Conservation (phyloP, 805 yeast species). For the Groenewaldozyma salmanticensis region DNA sequence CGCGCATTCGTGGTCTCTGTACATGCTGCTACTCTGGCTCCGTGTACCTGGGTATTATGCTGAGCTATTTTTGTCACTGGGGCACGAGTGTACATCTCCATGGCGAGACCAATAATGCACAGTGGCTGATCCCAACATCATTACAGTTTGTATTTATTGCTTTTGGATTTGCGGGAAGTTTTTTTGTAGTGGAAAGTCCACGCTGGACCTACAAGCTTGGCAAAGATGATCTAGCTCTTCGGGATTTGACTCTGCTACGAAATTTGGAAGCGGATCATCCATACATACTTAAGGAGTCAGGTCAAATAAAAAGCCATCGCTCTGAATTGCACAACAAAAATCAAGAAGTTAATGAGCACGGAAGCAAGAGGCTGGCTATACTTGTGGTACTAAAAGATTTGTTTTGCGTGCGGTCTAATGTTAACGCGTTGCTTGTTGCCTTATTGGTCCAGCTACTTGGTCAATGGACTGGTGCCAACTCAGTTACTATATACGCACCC, state of each 20-base stretch:
- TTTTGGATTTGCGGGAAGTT: conserved; percentile 33
- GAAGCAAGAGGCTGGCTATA: neutral
- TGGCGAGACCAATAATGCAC: conserved; percentile 27
- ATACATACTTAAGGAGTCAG: conserved; percentile 41
- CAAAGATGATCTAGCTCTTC: conserved; percentile 32
- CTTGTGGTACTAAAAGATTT: neutral
- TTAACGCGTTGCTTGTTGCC: conserved; percentile 39
- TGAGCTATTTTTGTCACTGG: conserved; percentile 41
- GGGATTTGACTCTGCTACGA: conserved; percentile 35
- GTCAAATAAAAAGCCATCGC: conserved; percentile 26
- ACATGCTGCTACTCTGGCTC: conserved; percentile 48
- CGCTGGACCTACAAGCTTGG: conserved; percentile 42
- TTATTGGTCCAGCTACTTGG: conserved; percentile 37
- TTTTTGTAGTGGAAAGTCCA: conserved; percentile 41
- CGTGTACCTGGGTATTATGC: conserved; percentile 45
- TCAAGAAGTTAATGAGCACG: neutral
- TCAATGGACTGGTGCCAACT: conserved; percentile 54
- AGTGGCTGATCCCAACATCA: conserved; percentile 46
- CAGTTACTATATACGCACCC: conserved; percentile 49
- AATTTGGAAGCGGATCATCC: conserved; percentile 38
- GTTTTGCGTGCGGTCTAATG: conserved; percentile 13
- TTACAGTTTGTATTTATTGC: conserved; percentile 42
- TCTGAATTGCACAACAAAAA: neutral
- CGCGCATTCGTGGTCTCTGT: conserved; percentile 42
- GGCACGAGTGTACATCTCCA: conserved; percentile 42